These are phyloP conservation scores for Vaccinium vitisidaea DNA, from an alignment of 148 eudicot genomes.

Conservation along the genomic window DNA sequence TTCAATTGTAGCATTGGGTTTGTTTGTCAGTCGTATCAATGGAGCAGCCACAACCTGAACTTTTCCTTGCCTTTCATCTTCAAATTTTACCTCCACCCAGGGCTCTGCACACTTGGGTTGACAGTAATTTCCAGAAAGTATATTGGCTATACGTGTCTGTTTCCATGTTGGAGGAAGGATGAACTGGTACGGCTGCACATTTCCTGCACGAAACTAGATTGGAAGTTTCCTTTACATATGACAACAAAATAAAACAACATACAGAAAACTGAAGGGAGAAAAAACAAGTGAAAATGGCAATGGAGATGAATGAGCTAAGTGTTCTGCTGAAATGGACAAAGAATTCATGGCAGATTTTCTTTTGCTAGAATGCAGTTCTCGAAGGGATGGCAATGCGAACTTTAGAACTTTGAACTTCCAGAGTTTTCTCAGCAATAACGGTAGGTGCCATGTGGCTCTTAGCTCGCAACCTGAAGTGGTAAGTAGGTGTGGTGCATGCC, in stretches of 20 bases:
- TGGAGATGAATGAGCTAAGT: not conserved
- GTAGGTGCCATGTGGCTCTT: not conserved
- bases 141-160: constrained; percentile 84
- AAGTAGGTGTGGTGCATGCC: not conserved
- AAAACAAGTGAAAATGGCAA: not conserved
- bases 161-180: constrained; percentile 90
- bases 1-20: constrained; percentile 81
- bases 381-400: not conserved
- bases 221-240: constrained; percentile 38
- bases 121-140: constrained; percentile 88
- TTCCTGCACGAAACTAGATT: constrained; percentile 71
- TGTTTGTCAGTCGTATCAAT: constrained; percentile 85
- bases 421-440: not conserved
- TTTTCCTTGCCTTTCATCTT: constrained; percentile 86
- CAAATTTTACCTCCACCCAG: constrained; percentile 94
- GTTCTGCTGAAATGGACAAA: not conserved
- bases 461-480: not conserved
- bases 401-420: not conserved
- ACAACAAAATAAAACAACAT: not conserved
- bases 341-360: not conserved
- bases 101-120: constrained; percentile 99
- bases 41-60: constrained; percentile 95
- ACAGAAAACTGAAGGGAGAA: not conserved
- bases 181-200: constrained; percentile 93
- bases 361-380: not conserved